Base-by-base conservation (phyloP, 495 filamentous ascomycete species). In the Podospora fimiseda region DNA sequence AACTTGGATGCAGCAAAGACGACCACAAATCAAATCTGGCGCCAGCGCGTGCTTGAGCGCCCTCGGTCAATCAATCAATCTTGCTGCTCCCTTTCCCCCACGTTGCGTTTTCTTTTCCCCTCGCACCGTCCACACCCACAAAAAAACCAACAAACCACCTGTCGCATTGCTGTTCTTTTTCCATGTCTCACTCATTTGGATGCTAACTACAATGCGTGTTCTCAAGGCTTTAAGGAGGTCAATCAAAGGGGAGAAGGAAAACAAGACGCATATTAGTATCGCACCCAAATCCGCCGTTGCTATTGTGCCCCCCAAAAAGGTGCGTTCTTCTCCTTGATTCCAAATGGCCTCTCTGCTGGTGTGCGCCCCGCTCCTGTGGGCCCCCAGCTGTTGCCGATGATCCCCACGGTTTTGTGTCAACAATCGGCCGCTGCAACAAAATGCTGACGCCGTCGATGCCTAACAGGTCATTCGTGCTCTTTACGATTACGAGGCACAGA, bases 291-390 rank as follows among this genome's bases (percentile, higher is more conserved):
- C 89, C 39, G 89, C 91, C n/a, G 80, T 95, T 53, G 90, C 93
- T 9, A 98, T 98, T 65, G 80, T 92, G 24, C 91, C 93, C 56
- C 93, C 93, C 0, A 97, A 96, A 72, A 96, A 95, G 83, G 93
- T 98, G 69, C 64, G 79, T 73, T 22, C 48, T 53, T 56, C 14
- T 53, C 45, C 55, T 61, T 40, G 51, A 45, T 27, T 49, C 39
- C 22, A 22, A 7, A 48, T 38, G 38, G 37, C 51, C 36, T 42
- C 51, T 39, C 55, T 37, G 19, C 15, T 20, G 18, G 43, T 22
- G 41, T 2, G 47, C 48, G 48, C 55, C 27, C 49, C 27, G 27
- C 27, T 33, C 27, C 27, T 33, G 27, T 11, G 27, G 27, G 27
- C 27, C 27, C n/a, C 27, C 27, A 33, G 27, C 27, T 5, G 27